Base-by-base conservation (phyloP, 768 basidiomycete genomes). In the Boletus sp. region DNA sequence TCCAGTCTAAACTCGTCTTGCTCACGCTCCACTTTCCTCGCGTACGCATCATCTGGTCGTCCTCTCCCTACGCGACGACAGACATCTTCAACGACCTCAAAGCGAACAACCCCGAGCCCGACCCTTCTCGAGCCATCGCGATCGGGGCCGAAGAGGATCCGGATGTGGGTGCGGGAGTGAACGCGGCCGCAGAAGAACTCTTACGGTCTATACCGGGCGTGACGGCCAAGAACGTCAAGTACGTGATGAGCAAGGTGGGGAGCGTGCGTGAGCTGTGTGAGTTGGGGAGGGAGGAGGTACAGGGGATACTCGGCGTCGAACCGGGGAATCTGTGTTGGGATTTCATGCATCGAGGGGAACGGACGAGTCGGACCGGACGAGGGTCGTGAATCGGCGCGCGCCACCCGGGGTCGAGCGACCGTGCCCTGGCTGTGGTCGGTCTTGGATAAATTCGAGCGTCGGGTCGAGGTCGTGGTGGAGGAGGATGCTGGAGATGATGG, bases 31-130 rank as follows among this genome's bases (percentile, higher is more conserved):
- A 90, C 7, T 98, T 98, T 69, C 97, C 95, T 0, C 87, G 92
- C 14, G 76, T 99, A 3, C 86, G 93, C 44, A 90, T 98, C 67
- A 91, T 99, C 69, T 98, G 97, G 97, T 94, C 94, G 0, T 94
- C 94, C 2, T 98, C 95, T 1, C 92, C 97, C 0, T 92, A 94
- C 66, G 89, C 90, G 18, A 94, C 93, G 0, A 82, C 92, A 0
- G 89, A 94, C 56, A 94, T 98, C 54, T 95, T 98, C 78, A 84
- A 83, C 47, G 97, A 98, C 67, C 85, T 99, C 35, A 99, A 99
- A 67, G 59, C 74, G 33, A 86, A 88, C 63, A 82, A 83, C 46
- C 73, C 83, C 0, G 93, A 99, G 68, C 97, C 97, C 0, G 89
- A 96, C 59, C 81, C 86, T 9, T 66, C 76, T 15, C 82, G 82